A percentile compares a stretch with the other conserved stretches of the same genome.
Evolutionary conservation across 2,329 filamentous ascomycete genomes (phyloP).

Genomic region (Verticillium isaacii): DNA sequence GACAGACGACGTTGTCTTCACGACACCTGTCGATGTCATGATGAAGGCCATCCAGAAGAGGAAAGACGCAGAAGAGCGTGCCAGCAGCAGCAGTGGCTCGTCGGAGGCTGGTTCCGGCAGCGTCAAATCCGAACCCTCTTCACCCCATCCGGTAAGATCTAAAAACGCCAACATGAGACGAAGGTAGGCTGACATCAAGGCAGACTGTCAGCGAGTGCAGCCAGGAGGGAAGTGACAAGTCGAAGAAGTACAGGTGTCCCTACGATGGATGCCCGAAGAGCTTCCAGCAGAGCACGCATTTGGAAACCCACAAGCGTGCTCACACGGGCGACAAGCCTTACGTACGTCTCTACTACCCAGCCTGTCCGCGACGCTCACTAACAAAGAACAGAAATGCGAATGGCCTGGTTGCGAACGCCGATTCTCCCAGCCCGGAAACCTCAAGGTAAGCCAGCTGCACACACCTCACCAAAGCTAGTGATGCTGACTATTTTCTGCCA

Average conservation of each 20-base stretch:
- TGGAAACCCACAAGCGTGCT: conserved; percentile 81
- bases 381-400: conserved; percentile 55
- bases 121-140: conserved; percentile 8
- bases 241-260: conserved; percentile 68
- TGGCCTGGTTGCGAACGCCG: conserved; percentile 68
- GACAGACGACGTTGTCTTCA: conserved; percentile 56
- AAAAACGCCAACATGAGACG: too few relatives aligned
- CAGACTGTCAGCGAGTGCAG: not conserved
- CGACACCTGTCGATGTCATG: conserved; percentile 79
- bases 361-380: conserved; percentile 13
- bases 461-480: too few relatives aligned
- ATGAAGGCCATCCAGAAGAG: conserved; percentile 85
- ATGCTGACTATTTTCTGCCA: too few relatives aligned
- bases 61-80: conserved; percentile 30
- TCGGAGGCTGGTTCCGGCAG: conserved; percentile 11
- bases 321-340: conserved; percentile 92
- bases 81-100: conserved; percentile 14
- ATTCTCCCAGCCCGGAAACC: conserved; percentile 87
- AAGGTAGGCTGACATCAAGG: not conserved
- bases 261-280: conserved; percentile 72
- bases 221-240: not conserved
- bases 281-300: conserved; percentile 88
- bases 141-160: conserved; percentile 2
- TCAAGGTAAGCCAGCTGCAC: conserved; percentile 57
- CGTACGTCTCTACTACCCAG: conserved; percentile 45